Conservation (phyloP, 73 alveolate species). For the Paramecium primaurelia region DNA sequence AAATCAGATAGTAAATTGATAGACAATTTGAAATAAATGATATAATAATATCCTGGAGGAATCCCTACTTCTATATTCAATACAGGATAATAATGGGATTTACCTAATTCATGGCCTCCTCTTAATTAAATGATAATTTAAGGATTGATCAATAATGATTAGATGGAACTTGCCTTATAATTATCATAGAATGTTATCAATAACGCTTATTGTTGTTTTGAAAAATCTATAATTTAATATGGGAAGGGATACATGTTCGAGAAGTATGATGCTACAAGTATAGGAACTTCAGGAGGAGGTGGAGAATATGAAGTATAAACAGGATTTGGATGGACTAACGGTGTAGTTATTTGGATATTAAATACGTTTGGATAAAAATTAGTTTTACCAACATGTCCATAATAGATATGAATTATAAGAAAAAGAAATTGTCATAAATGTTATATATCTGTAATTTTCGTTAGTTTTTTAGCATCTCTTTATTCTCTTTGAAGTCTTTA, state of each 20-base stretch:
- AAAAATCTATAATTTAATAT: background rate
- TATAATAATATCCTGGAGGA: background rate
- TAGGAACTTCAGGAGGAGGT: constrained; percentile 42
- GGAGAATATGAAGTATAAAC: constrained; percentile 47
- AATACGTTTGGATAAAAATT: background rate
- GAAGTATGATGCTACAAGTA: constrained; percentile 26
- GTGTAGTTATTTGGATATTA: constrained; percentile 33
- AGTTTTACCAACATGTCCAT: background rate
- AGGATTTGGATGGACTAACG: constrained; percentile 54
- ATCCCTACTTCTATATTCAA: background rate
- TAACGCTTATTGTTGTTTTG: constrained; percentile 12
- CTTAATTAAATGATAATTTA: background rate
- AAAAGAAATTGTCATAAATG: background rate
- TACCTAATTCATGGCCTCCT: constrained; percentile 50
- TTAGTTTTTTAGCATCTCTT: background rate
- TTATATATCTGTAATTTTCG: background rate
- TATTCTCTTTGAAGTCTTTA: background rate
- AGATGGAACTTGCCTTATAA: background rate
- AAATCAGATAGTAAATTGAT: background rate
- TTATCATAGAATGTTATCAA: background rate
- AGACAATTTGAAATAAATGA: background rate
- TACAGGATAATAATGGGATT: constrained; percentile 23
- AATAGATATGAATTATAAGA: background rate
- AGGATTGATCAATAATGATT: constrained; percentile 1
- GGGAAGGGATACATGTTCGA: constrained; percentile 33